These are phyloP conservation scores for Vaccinium vitisidaea DNA, from an alignment of 148 eudicot species.

Conservation along the genomic window DNA sequence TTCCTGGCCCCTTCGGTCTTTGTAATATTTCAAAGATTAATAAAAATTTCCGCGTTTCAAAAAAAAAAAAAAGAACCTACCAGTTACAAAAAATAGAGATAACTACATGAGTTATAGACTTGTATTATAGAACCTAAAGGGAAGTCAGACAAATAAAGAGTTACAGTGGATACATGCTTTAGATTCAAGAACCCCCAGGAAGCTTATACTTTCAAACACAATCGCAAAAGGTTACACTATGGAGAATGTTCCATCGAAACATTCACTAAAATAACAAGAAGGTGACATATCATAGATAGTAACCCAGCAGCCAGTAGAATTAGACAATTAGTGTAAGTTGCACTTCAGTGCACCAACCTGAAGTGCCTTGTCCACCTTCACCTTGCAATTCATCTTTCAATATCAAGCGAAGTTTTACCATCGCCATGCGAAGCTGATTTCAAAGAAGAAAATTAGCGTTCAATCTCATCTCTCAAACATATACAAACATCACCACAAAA, in stretches of 20 bases:
- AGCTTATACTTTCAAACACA: background rate
- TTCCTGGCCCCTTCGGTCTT: too few species aligned
- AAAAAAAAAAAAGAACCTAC: background rate
- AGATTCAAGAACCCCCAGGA: background rate
- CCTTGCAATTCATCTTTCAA: constrained; percentile 29
- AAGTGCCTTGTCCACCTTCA: constrained; percentile 24
- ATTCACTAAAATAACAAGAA: background rate
- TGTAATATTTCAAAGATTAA: too few species aligned
- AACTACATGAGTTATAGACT: background rate
- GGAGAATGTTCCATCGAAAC: constrained; percentile 1
- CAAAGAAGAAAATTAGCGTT: constrained; percentile 15
- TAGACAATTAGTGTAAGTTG: too few species aligned
- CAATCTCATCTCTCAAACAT: background rate
- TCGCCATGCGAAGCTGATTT: constrained; percentile 44
- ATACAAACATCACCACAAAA: background rate
- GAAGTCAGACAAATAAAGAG: background rate
- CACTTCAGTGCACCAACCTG: constrained; percentile 37
- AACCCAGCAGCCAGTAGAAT: background rate
- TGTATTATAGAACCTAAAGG: background rate
- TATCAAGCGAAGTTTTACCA: constrained; percentile 40
- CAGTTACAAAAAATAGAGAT: background rate
- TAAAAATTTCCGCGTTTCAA: background rate
- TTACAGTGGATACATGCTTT: background rate
- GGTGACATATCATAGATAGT: background rate
- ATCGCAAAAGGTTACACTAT: background rate